phyloP scores from a whole-genome alignment of 176 grass and related monocot species.

The Carex littledalei region DNA sequence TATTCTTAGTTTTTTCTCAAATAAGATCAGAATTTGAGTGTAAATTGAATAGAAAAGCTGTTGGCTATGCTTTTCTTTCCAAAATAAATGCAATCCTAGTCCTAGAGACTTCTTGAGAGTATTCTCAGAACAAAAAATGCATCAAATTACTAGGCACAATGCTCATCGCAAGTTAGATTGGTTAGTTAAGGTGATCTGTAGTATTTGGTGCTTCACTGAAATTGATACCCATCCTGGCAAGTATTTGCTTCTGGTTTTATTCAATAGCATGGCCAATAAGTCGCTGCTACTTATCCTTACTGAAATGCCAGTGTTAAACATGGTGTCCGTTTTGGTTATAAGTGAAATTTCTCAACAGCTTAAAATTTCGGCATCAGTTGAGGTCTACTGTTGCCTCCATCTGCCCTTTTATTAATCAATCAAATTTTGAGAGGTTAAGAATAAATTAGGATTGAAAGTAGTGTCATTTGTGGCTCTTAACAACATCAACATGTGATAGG shows the following conservation, averaged over 20 bases:
- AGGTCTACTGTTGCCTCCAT: background rate
- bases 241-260: background rate
- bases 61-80: background rate
- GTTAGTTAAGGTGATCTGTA: background rate
- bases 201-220: background rate
- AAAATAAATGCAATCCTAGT: background rate
- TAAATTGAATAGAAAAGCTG: background rate
- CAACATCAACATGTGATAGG: slow-evolving; percentile 27
- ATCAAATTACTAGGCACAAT: background rate
- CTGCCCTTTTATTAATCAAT: background rate
- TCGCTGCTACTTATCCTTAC: background rate
- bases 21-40: background rate
- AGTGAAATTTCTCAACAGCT: background rate
- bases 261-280: background rate
- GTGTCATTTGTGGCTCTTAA: background rate
- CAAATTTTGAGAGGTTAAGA: background rate
- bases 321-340: background rate
- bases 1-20: background rate
- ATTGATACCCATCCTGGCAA: background rate
- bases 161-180: background rate
- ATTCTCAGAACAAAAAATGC: background rate
- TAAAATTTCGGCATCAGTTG: background rate
- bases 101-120: background rate
- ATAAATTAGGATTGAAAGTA: background rate
- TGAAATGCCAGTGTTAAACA: background rate